Conservation (phyloP, 495 filamentous ascomycete species). For the Podospora didyma region DNA sequence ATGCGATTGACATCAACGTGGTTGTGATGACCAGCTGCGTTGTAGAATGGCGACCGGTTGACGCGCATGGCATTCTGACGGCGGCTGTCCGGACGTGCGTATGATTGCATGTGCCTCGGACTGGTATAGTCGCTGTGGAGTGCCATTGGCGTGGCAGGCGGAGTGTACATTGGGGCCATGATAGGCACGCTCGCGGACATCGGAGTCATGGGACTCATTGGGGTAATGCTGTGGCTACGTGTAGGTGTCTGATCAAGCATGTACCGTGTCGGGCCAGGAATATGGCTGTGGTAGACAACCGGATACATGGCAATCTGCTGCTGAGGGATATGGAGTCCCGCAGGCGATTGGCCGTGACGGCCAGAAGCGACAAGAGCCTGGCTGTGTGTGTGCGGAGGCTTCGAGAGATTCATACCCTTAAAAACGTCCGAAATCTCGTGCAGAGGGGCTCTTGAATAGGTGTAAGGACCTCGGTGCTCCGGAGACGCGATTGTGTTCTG, state of each 20-base stretch:
- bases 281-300: conserved; percentile 25
- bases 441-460: background rate
- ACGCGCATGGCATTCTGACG: conserved; percentile 41
- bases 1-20: conserved; percentile 64
- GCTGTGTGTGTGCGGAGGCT: conserved; percentile 5
- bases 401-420: conserved; percentile 12
- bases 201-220: conserved; percentile 27
- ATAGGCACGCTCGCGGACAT: conserved; percentile 17
- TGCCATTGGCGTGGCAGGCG: conserved; percentile 32
- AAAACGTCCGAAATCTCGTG: conserved; percentile 16
- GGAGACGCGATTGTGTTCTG: background rate
- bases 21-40: conserved; percentile 53
- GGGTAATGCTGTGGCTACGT: conserved; percentile 22
- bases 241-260: conserved; percentile 35
- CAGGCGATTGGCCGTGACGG: conserved; percentile 11
- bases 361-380: background rate
- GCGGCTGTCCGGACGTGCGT: conserved; percentile 26
- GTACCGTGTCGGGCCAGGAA: conserved; percentile 23
- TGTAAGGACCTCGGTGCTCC: conserved; percentile 3
- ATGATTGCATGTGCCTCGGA: conserved; percentile 27
- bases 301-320: conserved; percentile 32
- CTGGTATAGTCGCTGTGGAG: conserved; percentile 24
- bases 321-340: conserved; percentile 11
- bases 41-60: conserved; percentile 36
- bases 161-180: conserved; percentile 25